Conservation (phyloP, 2,329 filamentous ascomycete genomes). For the Intubia oerlemansii region DNA sequence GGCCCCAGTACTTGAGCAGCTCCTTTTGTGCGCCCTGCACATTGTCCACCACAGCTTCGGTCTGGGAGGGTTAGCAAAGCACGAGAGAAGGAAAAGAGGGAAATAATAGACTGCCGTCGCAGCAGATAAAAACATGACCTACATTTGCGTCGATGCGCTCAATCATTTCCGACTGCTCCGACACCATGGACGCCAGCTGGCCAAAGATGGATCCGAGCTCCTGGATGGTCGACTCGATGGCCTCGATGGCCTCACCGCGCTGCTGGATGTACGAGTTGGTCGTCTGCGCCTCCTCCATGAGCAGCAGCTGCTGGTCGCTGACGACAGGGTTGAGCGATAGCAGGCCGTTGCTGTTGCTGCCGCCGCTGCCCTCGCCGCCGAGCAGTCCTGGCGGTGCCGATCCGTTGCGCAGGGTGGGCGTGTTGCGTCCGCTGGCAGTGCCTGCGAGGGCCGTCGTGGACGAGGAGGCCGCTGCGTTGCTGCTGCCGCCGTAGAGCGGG, state of each 20-base stretch:
- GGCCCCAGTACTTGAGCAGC: conserved; percentile 88
- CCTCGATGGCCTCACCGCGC: conserved; percentile 85
- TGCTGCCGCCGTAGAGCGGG: conserved; percentile 52
- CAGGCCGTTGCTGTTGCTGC: conserved; percentile 40
- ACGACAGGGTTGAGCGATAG: conserved; percentile 66
- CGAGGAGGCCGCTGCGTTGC: conserved; percentile 36
- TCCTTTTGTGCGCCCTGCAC: conserved; percentile 93
- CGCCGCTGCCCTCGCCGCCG: not conserved
- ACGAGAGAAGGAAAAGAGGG: not conserved
- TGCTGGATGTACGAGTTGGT: conserved; percentile 82
- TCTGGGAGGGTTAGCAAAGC: conserved; percentile 16
- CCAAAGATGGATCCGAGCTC: conserved; percentile 45
- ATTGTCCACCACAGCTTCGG: conserved; percentile 93
- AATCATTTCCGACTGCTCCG: conserved; percentile 94
- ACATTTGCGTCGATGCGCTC: conserved; percentile 11
- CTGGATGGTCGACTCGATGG: conserved; percentile 85
- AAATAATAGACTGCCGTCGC: too few relatives aligned
- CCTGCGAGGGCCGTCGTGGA: conserved; percentile 1
- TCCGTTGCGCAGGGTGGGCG: conserved; percentile 5
- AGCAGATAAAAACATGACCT: too few relatives aligned
- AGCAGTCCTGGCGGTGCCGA: conserved; percentile 5
- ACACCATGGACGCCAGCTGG: conserved; percentile 83
- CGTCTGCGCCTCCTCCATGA: conserved; percentile 83
- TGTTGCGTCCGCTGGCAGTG: conserved; percentile 5
- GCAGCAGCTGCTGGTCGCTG: conserved; percentile 61